Conservation (phyloP, 768 basidiomycete genomes). For the Rhodotorula taiwanensis region DNA sequence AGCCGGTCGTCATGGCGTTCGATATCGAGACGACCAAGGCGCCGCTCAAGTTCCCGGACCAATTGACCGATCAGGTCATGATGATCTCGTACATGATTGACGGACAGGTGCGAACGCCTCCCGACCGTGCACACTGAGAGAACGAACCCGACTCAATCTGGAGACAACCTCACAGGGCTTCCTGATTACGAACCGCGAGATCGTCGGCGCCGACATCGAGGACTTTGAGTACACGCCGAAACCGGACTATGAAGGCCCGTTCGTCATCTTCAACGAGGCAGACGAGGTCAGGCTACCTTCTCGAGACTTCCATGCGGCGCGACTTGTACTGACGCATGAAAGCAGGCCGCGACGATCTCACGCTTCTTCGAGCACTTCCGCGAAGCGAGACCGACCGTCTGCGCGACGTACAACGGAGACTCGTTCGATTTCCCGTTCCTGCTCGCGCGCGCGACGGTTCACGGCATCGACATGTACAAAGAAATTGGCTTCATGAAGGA, state of each 20-base stretch:
- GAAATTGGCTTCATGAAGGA: conserved; percentile 92
- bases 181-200: conserved; percentile 94
- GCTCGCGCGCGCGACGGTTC: conserved; percentile 69
- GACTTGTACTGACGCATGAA: no score
- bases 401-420: conserved; percentile 98
- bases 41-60: conserved; percentile 99
- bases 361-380: conserved; percentile 92
- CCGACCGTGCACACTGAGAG: no score
- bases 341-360: conserved; percentile 70
- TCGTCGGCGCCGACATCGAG: conserved; percentile 93
- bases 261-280: conserved; percentile 77
- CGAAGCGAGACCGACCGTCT: conserved; percentile 88
- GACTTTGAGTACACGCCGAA: conserved; percentile 99
- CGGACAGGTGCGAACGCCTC: conserved; percentile 62
- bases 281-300: conserved; percentile 57
- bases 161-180: conserved; percentile 55
- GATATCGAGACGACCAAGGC: conserved; percentile 99
- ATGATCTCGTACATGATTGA: conserved; percentile 99
- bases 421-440: conserved; percentile 99
- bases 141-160: neutral
- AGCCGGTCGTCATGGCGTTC: conserved; percentile 96
- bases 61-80: conserved; percentile 95
- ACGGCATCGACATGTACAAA: conserved; percentile 92
- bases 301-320: neutral
- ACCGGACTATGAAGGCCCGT: conserved; percentile 94